Base-by-base conservation (phyloP, 352 stramenopile species). In the Plasmopara viticola region DNA sequence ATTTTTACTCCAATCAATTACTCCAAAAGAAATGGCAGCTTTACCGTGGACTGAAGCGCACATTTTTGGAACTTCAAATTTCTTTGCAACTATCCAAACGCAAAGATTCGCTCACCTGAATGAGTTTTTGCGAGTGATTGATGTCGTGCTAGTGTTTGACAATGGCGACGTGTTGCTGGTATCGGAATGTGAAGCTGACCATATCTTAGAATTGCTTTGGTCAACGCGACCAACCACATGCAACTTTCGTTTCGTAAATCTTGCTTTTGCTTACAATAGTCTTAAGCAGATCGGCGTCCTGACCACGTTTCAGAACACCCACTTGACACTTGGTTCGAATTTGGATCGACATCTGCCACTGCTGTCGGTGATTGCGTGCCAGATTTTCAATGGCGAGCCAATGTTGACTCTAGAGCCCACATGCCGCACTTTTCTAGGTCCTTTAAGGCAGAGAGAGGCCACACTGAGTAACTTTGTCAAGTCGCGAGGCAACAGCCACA, bases 11-110 rank as follows among this genome's bases (percentile, higher is more conserved):
- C 14, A 60, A 20, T 53, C 34, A 45, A 40, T 66, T 4, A 43
- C 18, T 17, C 49, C 39, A 0, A 52, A 54, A 20, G 31, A 53
- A 5, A 28, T 80, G 9, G 33, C 18, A 6, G 42, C 53, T 34
- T 45, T 82, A 18, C 31, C 34, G 6, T 84, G 72, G 75, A 7
- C 14, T 2, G 40, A 15, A 0, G 39, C 63, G 2, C 50, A 53
- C 0, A 17, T 86, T 1, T 79, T 61, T 17, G 68, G 65, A 13
- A 79, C 72, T 0, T 31, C 38, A 5, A 86, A 84, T 51, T 83
- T 86, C 46, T 83, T 72, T n/a, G 37, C 35, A 30, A 70, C 65
- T 0, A 55, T 68, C 9, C 13, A 47, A 78, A n/a, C n/a, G n/a
- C n/a, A n/a, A n/a, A n/a, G n/a, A n/a, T n/a, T n/a, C n/a, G n/a